Percentiles rank a stretch among this genome's conserved stretches.
phyloP scores from a whole-genome alignment of 2,329 filamentous ascomycete genomes.

The Botrytis medusae region DNA sequence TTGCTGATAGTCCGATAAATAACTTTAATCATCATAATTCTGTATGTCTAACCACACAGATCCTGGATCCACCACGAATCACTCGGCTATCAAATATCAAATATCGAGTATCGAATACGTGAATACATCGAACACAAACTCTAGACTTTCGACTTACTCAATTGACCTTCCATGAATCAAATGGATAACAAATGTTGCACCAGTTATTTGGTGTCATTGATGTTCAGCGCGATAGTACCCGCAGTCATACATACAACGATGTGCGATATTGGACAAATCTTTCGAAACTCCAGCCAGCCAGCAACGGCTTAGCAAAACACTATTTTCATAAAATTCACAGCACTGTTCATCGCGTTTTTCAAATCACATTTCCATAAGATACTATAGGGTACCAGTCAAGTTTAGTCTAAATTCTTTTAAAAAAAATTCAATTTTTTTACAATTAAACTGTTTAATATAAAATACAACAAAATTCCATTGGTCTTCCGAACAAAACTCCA shows the following conservation, averaged over 20 bases:
- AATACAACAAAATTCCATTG: background rate
- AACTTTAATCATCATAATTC: background rate
- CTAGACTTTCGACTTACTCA: background rate
- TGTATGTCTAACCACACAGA: background rate
- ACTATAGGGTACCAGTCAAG: background rate
- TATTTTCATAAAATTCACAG: background rate
- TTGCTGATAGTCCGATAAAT: background rate
- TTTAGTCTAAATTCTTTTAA: background rate
- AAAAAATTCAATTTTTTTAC: background rate
- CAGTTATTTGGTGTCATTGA: background rate
- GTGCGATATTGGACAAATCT: background rate
- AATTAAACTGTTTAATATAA: background rate
- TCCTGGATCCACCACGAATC: background rate
- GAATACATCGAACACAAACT: background rate
- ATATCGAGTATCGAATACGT: too few species aligned
- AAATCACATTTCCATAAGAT: background rate
- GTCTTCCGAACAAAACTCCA: background rate
- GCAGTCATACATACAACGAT: background rate
- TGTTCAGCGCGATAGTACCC: background rate
- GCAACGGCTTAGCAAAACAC: background rate
- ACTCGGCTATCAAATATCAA: background rate
- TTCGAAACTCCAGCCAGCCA: background rate
- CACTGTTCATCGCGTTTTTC: background rate
- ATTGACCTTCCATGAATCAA: rapidly evolving
- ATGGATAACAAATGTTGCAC: background rate